Evolutionary conservation across 1,284 basidiomycete species (phyloP).

Genomic region (Cystobasidium slooffiae): DNA sequence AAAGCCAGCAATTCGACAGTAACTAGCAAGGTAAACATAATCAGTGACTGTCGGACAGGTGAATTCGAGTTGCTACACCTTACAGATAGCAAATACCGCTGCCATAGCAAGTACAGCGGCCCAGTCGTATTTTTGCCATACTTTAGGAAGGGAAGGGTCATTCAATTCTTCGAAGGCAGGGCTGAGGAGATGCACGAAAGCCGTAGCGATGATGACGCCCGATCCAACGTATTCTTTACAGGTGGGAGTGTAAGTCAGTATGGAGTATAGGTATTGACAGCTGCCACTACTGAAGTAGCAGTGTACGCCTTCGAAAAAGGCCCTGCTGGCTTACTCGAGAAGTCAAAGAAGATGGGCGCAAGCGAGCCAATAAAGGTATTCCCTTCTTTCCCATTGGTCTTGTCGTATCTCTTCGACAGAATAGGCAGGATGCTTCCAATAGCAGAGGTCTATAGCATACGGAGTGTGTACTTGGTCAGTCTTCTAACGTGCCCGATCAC

Average conservation of each 20-base stretch:
- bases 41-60: background rate
- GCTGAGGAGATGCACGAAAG: constrained; percentile 63
- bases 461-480: background rate
- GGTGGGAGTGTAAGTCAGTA: background rate
- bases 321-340: constrained; percentile 17
- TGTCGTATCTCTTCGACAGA: constrained; percentile 33
- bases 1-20: constrained; percentile 76
- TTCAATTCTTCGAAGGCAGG: constrained; percentile 74
- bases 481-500: background rate
- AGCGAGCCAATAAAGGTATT: background rate
- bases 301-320: background rate
- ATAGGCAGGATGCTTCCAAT: constrained; percentile 42
- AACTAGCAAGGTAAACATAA: constrained; percentile 56
- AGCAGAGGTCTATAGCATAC: constrained; percentile 29
- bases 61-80: background rate
- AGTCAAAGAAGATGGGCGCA: constrained; percentile 42
- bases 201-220: constrained; percentile 71
- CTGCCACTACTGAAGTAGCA: background rate
- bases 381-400: background rate
- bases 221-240: constrained; percentile 38
- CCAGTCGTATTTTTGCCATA: constrained; percentile 69
- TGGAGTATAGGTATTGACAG: background rate
- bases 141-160: constrained; percentile 71
- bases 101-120: constrained; percentile 65
- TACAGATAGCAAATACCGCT: constrained; percentile 74